Evolutionary conservation across 2,329 filamentous ascomycete species (phyloP).

Genomic region (Ceratocystis ficicola): DNA sequence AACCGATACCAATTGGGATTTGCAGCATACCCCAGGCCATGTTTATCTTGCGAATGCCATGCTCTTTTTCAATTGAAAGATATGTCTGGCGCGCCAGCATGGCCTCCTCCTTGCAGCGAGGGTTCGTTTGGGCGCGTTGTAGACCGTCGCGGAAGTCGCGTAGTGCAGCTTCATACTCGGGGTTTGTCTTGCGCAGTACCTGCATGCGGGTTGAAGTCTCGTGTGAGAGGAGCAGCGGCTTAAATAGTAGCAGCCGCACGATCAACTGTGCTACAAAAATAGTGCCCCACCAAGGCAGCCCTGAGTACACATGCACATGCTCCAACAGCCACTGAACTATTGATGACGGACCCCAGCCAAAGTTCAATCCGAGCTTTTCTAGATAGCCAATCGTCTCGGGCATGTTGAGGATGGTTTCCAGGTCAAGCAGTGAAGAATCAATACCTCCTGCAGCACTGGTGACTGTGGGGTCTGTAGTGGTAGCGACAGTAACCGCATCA

Average conservation of each 20-base stretch:
- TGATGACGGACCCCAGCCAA: slow-evolving; percentile 66
- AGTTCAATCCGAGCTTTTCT: slow-evolving; percentile 71
- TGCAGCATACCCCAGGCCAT: slow-evolving; percentile 34
- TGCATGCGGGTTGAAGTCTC: slow-evolving; percentile 52
- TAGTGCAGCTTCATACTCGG: slow-evolving; percentile 37
- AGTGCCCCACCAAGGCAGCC: slow-evolving; percentile 71
- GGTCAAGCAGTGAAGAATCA: slow-evolving; percentile 24
- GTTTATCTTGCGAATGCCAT: slow-evolving; percentile 29
- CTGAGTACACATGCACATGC: slow-evolving; percentile 63
- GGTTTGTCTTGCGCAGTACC: slow-evolving; percentile 39
- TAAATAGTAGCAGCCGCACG: slow-evolving; percentile 53
- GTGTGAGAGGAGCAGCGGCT: slow-evolving; percentile 49
- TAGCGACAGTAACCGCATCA: slow-evolving; percentile 21
- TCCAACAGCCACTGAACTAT: slow-evolving; percentile 67
- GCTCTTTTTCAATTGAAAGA: slow-evolving; percentile 26
- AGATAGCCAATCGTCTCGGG: slow-evolving; percentile 74
- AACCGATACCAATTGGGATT: slow-evolving; percentile 63
- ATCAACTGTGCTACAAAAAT: slow-evolving; percentile 54
- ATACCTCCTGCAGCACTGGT: slow-evolving; percentile 19
- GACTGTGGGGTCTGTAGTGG: slow-evolving; percentile 23
- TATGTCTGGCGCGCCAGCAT: slow-evolving; percentile 27
- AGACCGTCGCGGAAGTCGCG: slow-evolving; percentile 38
- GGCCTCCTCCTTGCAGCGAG: slow-evolving; percentile 21
- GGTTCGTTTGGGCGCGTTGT: slow-evolving; percentile 32
- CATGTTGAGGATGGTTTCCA: slow-evolving; percentile 39